Evolutionary conservation across 2,329 filamentous ascomycete genomes (phyloP), one percentile per base, ranked within the genome.

Genomic region (Pestalotiopsis sp.): DNA sequence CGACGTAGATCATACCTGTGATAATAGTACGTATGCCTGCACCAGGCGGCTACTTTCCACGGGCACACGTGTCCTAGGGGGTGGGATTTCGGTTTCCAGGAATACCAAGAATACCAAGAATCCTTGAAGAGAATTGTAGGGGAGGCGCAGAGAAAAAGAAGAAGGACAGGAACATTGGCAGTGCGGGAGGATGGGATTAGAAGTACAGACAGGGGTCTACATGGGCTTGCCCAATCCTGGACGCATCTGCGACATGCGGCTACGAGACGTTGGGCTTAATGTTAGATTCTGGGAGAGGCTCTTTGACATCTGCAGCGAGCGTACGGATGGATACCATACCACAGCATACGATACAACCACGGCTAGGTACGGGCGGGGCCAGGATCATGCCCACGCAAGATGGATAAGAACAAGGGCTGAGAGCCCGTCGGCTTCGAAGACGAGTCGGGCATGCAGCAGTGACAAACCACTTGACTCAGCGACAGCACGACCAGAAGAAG

Each of bases 41-140:
- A 68, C 68, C 68, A 41, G 66, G 68, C 68, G 66, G 68, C 68
- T 70, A 38, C 57, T 66, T 31, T 69, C 68, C 23, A 68, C 45
- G 63, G 63, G 52, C 31, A n/a, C 52, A 60, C 65, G 52, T 59
- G 56, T 40, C n/a, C 58, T 45, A 59, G 36, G 41, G 40, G 56
- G 31, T 36, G 23, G 23, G 36, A 57, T 45, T 66, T 66, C 52
- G 64, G 45, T 66, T 57, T 66, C 64, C 31, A 14, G 31, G n/a
- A 38, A 58, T 52, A 52, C 45, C 64, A 38, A 57, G 65, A 36
- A 31, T 49, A 17, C 17, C 20, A 25, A 38, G 40, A 52, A 64
- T 25, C 20, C 20, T 59, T 13, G 12, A 9, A 23, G 57, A 17
- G 25, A 38, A 45, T 59, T 13, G 12, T 27, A 23, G 57, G 20